Base-by-base conservation (phyloP, 495 filamentous ascomycete genomes). In the Rostrohypoxylon terebratum region DNA sequence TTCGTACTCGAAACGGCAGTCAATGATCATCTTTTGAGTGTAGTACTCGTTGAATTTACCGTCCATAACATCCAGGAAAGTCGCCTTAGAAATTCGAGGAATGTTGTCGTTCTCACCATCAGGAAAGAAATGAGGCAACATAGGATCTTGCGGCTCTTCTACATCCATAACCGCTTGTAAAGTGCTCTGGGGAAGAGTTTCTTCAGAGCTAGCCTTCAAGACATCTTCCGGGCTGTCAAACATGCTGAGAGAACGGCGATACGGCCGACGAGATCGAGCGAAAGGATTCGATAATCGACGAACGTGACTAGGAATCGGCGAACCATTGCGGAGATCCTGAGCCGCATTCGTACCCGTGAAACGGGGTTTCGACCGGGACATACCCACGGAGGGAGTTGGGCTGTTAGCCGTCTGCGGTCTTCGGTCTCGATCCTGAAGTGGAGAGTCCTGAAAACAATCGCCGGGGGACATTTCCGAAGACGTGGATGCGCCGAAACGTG, bases 1-100 rank as follows among this genome's bases (percentile, higher is more conserved):
- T 81, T 99, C 96, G 79, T 98, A 99, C 81, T 98, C 96, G 78
- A 99, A 99, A 10, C 96, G 92, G 77, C 96, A 99, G 75, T 99
- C 96, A 59, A 99, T 89, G 71, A 99, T 84, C 78, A 96, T 86
- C 69, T 91, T 89, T 66, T 93, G 87, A 58, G 92, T 89, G 75
- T 90, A 98, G 1, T 86, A 73, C 14, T 88, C 84, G 64, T 88
- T 87, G 78, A 90, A 98, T 73, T 92, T 91, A 40, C 93, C 93
- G 79, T 97, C 92, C 53, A 98, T 84, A n/a, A 99, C 86, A 11
- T 92, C 87, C 55, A 96, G 82, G 77, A 98, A 86, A 16, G 93
- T 97, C 23, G 85, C 81, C 69, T 90, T 88, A 23, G 90, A 87
- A 77, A 99, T 97, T 66, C 96, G 91, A 62, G 95, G 95, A 73